Base-by-base conservation (phyloP, 1,284 basidiomycete genomes). In the Flammula alnicola region DNA sequence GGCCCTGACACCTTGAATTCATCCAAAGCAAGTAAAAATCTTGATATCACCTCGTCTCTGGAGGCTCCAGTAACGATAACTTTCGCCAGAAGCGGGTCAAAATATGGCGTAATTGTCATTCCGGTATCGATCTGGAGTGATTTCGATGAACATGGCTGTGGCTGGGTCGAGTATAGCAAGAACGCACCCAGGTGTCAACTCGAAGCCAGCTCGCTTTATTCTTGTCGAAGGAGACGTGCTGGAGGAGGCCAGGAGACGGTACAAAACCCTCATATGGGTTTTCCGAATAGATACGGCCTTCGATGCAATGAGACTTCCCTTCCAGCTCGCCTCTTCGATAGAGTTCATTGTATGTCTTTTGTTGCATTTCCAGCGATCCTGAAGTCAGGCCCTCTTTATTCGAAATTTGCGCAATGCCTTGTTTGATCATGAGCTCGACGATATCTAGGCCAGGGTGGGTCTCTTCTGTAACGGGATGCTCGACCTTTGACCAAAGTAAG, bases 391-490 rank as follows among this genome's bases (percentile, higher is more conserved):
- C 62, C 10, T 40, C 35, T 4, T 47, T 30, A 7, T 52, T 52
- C 12, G 58, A 51, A 12, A 58, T 58, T 55, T 77, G 69, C 1
- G 67, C 67, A 3, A 80, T 59, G 0, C 76, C 82, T 62, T 83
- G 81, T 1, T 69, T 63, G 32, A 86, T 75, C 86, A 89, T 89
- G 30, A 88, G 66, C 50, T 80, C 75, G 14, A 89, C 80, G 11
- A 90, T 71, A 58, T 89, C 86, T 32, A 88, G 72, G 3, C 76
- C 76, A 1, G 77, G 76, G 58, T 82, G 72, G 9, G 77, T 71
- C 19, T 69, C 70, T 66, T 88, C 87, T 0, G 85, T 88, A 31
- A 90, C 75, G 1, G 81, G 75, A 58, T 89, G 87, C 66, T 89
- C 88, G 12, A 89, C 86, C 75, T 83, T 44, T 31, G 8, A 26